Evolutionary conservation across 1,284 basidiomycete genomes (phyloP).

Genomic region (Puccinia novopanici): DNA sequence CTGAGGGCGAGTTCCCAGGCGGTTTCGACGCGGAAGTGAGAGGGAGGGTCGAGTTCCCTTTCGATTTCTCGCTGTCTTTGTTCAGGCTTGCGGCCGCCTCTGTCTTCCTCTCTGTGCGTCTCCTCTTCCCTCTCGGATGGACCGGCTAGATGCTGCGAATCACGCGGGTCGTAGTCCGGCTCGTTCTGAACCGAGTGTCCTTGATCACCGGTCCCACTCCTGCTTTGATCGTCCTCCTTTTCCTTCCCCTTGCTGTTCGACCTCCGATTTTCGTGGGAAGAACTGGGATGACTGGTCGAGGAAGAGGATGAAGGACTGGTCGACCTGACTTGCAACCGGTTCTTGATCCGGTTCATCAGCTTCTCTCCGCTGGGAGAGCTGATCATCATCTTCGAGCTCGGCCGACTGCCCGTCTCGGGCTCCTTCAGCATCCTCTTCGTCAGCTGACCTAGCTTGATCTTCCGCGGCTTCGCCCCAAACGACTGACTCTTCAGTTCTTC

Average conservation of each 20-base stretch:
- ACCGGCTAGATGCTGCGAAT: background rate
- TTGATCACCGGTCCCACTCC: background rate
- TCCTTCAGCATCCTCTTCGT: constrained; percentile 26
- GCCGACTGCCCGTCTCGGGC: background rate
- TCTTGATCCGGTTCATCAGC: constrained; percentile 46
- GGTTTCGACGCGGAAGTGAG: constrained; percentile 5
- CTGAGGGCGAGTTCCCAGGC: constrained; percentile 43
- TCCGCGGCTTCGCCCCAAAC: constrained; percentile 5
- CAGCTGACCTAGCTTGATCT: background rate
- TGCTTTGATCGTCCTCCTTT: background rate
- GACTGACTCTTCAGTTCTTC: constrained; percentile 18
- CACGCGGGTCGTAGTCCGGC: background rate
- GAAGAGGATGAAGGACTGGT: background rate
- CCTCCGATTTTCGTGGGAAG: background rate
- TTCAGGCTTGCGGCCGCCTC: background rate
- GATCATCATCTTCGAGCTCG: constrained; percentile 25
- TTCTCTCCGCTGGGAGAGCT: constrained; percentile 33
- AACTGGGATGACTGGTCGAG: background rate
- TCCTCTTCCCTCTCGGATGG: background rate
- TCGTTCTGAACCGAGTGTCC: background rate
- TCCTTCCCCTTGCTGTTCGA: background rate
- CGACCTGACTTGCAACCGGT: constrained; percentile 20
- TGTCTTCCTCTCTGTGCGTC: background rate
- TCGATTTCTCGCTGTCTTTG: background rate
- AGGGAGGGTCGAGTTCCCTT: background rate